Conservation (phyloP, 768 basidiomycete genomes). For the Dacryopinax spathularia region DNA sequence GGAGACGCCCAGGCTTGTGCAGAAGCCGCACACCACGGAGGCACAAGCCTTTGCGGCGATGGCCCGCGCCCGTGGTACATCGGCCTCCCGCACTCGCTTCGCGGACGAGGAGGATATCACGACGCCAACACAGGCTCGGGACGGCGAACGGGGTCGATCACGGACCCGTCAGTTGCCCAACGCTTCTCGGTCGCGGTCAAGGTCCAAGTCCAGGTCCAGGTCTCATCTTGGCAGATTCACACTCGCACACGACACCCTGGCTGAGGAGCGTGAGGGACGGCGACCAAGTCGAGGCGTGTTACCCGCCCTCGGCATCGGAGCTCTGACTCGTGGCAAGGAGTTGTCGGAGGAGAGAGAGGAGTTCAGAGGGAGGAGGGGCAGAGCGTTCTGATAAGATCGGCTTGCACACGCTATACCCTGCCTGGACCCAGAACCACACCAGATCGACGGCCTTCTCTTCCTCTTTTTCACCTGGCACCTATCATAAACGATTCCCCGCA, state of each 20-base stretch:
- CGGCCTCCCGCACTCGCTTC: neutral
- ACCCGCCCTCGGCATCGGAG: neutral
- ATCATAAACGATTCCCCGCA: neutral
- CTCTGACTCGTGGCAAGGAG: neutral
- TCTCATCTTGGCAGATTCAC: neutral
- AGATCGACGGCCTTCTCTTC: neutral
- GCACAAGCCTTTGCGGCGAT: constrained; percentile 1
- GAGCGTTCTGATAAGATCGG: neutral
- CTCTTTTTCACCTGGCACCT: neutral
- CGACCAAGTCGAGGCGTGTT: neutral
- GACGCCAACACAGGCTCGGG: neutral
- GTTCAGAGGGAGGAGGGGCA: constrained; percentile 3
- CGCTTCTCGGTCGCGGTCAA: neutral
- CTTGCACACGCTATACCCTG: neutral
- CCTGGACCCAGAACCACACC: neutral
- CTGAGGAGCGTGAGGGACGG: neutral
- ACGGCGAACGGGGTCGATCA: neutral
- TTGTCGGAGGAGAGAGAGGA: neutral
- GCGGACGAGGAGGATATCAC: neutral
- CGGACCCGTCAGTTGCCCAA: neutral
- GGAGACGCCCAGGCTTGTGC: neutral
- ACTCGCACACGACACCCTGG: neutral
- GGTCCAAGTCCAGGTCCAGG: neutral
- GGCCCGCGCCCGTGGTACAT: constrained; percentile 2
- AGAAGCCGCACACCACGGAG: neutral